A percentile compares a stretch with the other conserved stretches of the same genome.
phyloP scores from a whole-genome alignment of 306 rosid species.

The Prunus campanulata region DNA sequence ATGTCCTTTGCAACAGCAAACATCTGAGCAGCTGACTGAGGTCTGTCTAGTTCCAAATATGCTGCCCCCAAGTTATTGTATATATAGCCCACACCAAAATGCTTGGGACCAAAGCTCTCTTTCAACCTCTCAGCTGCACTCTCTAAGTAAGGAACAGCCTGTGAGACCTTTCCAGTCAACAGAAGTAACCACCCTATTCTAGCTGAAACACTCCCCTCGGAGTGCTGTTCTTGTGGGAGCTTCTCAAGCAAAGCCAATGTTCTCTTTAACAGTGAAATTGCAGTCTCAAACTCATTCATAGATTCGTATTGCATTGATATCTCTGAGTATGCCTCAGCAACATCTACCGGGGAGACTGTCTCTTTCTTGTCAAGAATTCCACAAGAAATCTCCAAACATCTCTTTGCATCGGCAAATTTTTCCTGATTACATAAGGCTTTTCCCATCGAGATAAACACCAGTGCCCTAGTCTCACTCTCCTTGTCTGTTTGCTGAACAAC shows the following conservation, averaged over 20 bases:
- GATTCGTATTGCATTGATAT: slow-evolving; percentile 85
- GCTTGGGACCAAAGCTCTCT: slow-evolving; percentile 93
- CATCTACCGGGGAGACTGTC: slow-evolving; percentile 54
- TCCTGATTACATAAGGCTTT: slow-evolving; percentile 81
- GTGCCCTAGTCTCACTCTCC: slow-evolving; percentile 72
- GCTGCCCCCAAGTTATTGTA: slow-evolving; percentile 97
- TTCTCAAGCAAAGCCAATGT: slow-evolving; percentile 72
- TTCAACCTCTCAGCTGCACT: slow-evolving; percentile 81
- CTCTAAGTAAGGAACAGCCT: slow-evolving; percentile 88
- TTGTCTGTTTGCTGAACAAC: slow-evolving; percentile 60
- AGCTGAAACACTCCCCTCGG: slow-evolving; percentile 86
- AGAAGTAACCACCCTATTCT: slow-evolving; percentile 88
- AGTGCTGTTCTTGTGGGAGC: slow-evolving; percentile 89
- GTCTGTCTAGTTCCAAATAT: slow-evolving; percentile 84
- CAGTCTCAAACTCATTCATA: slow-evolving; percentile 89
- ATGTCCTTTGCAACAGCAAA: slow-evolving; percentile 90
- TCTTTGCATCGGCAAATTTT: slow-evolving; percentile 57
- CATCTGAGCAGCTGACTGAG: slow-evolving; percentile 95
- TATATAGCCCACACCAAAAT: slow-evolving; percentile 91
- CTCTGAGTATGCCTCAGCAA: slow-evolving; percentile 83
- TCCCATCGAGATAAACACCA: slow-evolving; percentile 80
- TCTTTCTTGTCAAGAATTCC: slow-evolving; percentile 80
- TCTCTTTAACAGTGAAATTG: slow-evolving; percentile 74
- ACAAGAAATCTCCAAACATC: slow-evolving; percentile 76
- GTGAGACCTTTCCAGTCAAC: slow-evolving; percentile 81